Conservation (phyloP, 148 eudicot genomes). For the Rhododendron mucronatum region DNA sequence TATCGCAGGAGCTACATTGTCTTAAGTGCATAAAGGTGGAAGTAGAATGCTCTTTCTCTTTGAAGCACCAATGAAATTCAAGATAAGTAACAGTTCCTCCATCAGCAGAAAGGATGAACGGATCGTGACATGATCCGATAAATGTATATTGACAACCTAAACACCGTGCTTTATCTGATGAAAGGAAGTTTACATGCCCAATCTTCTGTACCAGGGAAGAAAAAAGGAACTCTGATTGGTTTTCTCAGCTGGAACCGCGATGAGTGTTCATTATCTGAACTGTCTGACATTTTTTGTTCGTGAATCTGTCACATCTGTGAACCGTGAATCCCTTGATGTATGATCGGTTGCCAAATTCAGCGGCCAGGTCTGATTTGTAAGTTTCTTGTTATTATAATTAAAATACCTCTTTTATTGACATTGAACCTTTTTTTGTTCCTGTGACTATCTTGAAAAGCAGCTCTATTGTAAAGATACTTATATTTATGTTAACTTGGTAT, state of each 20-base stretch:
- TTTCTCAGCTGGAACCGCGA: neutral
- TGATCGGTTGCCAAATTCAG: neutral
- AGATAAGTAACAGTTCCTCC: neutral
- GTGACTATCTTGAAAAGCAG: no score
- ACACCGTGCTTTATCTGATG: neutral
- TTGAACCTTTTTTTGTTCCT: no score
- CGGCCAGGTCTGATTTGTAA: neutral
- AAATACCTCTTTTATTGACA: neutral
- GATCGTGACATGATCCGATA: neutral
- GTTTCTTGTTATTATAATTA: neutral
- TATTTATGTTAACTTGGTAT: no score
- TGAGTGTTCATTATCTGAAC: neutral
- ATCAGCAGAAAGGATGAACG: neutral
- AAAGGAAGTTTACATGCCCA: conserved; percentile 4
- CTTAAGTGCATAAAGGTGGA: neutral
- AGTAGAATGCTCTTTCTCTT: neutral
- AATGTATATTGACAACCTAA: neutral
- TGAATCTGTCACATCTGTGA: neutral
- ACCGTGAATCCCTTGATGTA: conserved; percentile 2
- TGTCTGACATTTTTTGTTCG: neutral
- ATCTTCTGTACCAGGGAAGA: neutral
- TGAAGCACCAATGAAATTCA: conserved; percentile 1
- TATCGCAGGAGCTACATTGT: neutral
- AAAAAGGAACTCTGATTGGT: neutral
- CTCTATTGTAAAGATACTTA: no score